These are phyloP conservation scores for Vanrija humicola DNA, from an alignment of 1,284 basidiomycete species.

Conservation along the genomic window DNA sequence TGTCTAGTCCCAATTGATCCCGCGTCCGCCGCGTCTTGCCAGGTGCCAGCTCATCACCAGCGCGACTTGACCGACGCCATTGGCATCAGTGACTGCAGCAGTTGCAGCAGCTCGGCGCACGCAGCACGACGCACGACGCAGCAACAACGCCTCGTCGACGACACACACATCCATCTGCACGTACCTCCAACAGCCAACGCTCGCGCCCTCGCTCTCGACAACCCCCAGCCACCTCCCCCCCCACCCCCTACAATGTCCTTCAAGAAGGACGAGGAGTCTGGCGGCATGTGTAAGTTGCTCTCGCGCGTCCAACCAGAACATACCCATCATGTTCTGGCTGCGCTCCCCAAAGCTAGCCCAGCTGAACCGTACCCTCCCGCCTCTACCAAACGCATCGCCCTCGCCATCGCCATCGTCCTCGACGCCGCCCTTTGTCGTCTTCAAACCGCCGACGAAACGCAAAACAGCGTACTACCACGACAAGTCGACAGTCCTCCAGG, in stretches of 20 bases:
- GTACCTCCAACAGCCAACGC: not conserved
- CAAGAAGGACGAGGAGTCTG: slow-evolving; percentile 90
- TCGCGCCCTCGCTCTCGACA: not conserved
- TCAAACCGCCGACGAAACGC: not conserved
- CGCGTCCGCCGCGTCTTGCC: no score
- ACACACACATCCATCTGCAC: not conserved
- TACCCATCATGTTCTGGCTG: not conserved
- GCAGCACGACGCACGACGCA: not conserved
- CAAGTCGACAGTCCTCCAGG: slow-evolving; percentile 94
- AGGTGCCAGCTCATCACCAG: not conserved
- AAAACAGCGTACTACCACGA: slow-evolving; percentile 60
- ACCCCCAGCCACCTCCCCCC: not conserved
- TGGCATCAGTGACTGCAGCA: no score
- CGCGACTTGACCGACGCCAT: no score
- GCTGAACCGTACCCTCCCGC: no score
- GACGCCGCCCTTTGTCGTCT: not conserved
- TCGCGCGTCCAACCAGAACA: not conserved
- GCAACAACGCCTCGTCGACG: no score
- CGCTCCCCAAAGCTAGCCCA: not conserved
- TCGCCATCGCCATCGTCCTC: not conserved
- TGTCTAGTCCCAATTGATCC: no score
- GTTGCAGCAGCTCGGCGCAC: not conserved
- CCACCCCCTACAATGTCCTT: slow-evolving; percentile 54
- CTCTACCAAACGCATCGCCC: no score
- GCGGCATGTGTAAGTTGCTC: slow-evolving; percentile 49